Conservation (phyloP, 2,329 filamentous ascomycete species). For the Ustulina deusta region DNA sequence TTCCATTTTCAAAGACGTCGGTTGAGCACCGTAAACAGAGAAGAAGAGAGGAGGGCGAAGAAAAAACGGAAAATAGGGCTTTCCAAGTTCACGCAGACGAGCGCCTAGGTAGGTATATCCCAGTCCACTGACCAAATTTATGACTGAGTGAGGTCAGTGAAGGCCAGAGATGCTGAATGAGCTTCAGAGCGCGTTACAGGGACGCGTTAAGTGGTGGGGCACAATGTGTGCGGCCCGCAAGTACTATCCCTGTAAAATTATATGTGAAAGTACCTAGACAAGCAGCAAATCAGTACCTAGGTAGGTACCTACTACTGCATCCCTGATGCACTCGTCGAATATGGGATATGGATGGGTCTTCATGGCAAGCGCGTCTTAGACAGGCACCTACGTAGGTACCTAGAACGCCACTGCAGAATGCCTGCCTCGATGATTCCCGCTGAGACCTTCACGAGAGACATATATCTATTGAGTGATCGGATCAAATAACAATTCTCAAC, state of each 20-base stretch:
- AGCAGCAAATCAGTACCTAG: background rate
- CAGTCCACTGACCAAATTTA: background rate
- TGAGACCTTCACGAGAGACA: background rate
- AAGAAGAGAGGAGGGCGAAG: background rate
- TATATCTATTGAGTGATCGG: background rate
- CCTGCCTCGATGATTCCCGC: background rate
- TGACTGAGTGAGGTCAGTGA: constrained; percentile 1
- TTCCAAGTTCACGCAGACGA: background rate
- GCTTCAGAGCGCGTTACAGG: constrained; percentile 34
- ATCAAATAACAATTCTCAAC: background rate
- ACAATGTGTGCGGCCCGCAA: background rate
- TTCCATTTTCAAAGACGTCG: constrained; percentile 57
- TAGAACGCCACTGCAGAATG: background rate
- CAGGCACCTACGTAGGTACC: background rate
- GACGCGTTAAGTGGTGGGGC: constrained; percentile 51
- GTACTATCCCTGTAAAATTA: constrained; percentile 5
- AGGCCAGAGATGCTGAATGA: background rate
- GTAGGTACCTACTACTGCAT: too few relatives aligned
- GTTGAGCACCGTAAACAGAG: background rate
- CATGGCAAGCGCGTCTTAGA: too few relatives aligned
- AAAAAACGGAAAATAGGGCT: background rate
- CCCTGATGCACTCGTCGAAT: too few relatives aligned
- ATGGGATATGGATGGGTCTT: too few relatives aligned
- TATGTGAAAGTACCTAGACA: background rate
- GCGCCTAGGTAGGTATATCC: background rate